Percentiles rank a stretch among this genome's conserved stretches.
These are phyloP conservation scores for Nitzschia inconspicua DNA, from an alignment of 108 stramenopile species.

Conservation along the genomic window DNA sequence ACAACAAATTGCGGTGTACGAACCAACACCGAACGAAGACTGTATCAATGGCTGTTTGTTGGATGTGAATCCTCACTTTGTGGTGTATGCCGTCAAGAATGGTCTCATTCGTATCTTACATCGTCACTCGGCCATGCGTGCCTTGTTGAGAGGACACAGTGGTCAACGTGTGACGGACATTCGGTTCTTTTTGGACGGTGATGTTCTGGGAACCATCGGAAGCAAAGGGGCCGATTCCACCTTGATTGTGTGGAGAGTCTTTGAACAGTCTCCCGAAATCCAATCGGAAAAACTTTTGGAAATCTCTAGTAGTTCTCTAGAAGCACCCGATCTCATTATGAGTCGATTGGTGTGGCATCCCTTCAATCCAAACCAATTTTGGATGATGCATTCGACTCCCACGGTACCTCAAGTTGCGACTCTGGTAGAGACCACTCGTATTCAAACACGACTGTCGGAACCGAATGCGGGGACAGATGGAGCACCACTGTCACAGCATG, in stretches of 20 bases:
- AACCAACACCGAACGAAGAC: slow-evolving; percentile 26
- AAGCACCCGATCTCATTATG: slow-evolving; percentile 10
- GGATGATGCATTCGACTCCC: slow-evolving; percentile 41
- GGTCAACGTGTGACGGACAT: slow-evolving; percentile 35
- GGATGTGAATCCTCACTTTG: slow-evolving; percentile 67
- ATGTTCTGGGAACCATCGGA: slow-evolving; percentile 41
- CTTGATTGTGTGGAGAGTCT: slow-evolving; percentile 41
- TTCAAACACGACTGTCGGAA: slow-evolving; percentile 33
- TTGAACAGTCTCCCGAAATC: slow-evolving; percentile 32
- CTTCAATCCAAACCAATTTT: slow-evolving; percentile 76
- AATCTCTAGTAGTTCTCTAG: slow-evolving; percentile 13
- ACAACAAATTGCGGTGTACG: slow-evolving; percentile 43
- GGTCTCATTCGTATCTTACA: slow-evolving; percentile 82
- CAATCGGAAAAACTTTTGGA: slow-evolving; percentile 60
- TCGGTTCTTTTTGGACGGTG: slow-evolving; percentile 41
- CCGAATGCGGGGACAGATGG: background rate
- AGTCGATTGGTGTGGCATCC: slow-evolving; percentile 73
- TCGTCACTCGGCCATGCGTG: slow-evolving; percentile 45
- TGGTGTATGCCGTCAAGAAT: slow-evolving; percentile 83
- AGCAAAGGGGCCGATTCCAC: slow-evolving; percentile 29
- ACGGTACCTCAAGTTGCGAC: slow-evolving; percentile 43
- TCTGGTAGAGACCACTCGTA: slow-evolving; percentile 62
- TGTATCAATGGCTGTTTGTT: slow-evolving; percentile 39
- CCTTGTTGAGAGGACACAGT: slow-evolving; percentile 65
- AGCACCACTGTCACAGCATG: slow-evolving; percentile 16